Evolutionary conservation across 306 rosid species (phyloP).

Genomic region (Begonia masoniana): DNA sequence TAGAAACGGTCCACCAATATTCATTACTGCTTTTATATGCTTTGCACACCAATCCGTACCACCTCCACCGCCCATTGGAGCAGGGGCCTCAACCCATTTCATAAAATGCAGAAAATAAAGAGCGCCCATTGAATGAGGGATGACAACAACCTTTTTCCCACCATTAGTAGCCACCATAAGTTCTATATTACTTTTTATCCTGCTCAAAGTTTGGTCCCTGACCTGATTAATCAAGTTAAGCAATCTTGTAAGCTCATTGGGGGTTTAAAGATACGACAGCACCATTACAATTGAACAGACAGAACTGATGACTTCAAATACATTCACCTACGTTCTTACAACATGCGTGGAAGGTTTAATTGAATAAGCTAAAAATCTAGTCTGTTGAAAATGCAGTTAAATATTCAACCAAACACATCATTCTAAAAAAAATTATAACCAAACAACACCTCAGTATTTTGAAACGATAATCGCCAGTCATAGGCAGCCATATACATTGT

Average conservation of each 20-base stretch:
- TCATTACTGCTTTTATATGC: conserved; percentile 22
- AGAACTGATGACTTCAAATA: too few relatives aligned
- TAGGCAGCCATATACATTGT: conserved; percentile 84
- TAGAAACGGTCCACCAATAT: conserved; percentile 57
- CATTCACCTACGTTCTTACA: too few relatives aligned
- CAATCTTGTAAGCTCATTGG: neutral
- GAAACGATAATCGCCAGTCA: conserved; percentile 85
- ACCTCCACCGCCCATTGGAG: conserved; percentile 54
- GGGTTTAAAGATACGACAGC: neutral
- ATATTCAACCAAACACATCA: too few relatives aligned
- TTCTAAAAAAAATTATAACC: too few relatives aligned
- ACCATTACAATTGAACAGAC: neutral
- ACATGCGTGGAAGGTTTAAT: too few relatives aligned
- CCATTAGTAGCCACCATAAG: conserved; percentile 29
- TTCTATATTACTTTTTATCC: conserved; percentile 66
- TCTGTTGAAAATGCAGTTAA: too few relatives aligned
- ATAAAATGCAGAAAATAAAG: conserved; percentile 43
- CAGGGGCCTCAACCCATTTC: conserved; percentile 93
- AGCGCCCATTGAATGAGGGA: conserved; percentile 40
- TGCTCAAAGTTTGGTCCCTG: conserved; percentile 65
- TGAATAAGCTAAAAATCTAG: too few relatives aligned
- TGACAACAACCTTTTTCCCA: conserved; percentile 24
- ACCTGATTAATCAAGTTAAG: conserved; percentile 30
- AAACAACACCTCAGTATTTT: conserved; percentile 58
- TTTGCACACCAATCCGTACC: conserved; percentile 26